Base-by-base conservation (phyloP, 768 basidiomycete species). In the Lactarius indigo region DNA sequence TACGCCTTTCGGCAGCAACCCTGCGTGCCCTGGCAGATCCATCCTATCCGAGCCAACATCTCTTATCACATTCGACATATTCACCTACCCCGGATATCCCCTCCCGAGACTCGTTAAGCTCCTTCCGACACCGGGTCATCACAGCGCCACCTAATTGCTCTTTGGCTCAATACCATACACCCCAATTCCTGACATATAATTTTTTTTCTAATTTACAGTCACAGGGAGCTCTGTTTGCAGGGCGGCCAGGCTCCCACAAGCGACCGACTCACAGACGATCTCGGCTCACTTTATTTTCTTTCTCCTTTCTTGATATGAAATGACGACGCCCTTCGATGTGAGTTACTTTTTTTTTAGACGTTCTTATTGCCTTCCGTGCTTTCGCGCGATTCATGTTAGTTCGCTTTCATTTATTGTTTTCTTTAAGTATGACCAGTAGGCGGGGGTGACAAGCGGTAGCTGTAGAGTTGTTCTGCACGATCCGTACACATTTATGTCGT, bases 281-380 rank as follows among this genome's bases (percentile, higher is more conserved):
- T 26, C 28, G 23, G 20, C 20, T 59, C 28, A n/a, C n/a, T 5
- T 20, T n/a, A 2, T 15, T 35, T 18, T n/a, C 17, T n/a, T 12
- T 26, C 50, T 13, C 41, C 10, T 20, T 28, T 30, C 17, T 20
- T 59, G 26, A 13, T 42, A 35, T 28, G 35, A 50, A 17, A 26
- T 10, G 15, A 52, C 26, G 31, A 41, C 33, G 30, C 18, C 28
- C n/a, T 50, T 50, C 9, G 41, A 30, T 57, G 39, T 62, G 50
- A 52, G 37, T 41, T 35, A 2, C 35, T 15, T 26, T 30, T 60
- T 18, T 35, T 64, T 54, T 33, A 42, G 54, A 57, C 41, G 33
- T 65, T 56, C 31, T 66, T 66, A 67, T 67, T 63, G 10, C 57
- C 41, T 67, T 67, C 62, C 54, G 54, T 60, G 66, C 66, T 10